These are phyloP conservation scores for Acidiella bohemica DNA, from an alignment of 495 filamentous ascomycete species.

Conservation along the genomic window DNA sequence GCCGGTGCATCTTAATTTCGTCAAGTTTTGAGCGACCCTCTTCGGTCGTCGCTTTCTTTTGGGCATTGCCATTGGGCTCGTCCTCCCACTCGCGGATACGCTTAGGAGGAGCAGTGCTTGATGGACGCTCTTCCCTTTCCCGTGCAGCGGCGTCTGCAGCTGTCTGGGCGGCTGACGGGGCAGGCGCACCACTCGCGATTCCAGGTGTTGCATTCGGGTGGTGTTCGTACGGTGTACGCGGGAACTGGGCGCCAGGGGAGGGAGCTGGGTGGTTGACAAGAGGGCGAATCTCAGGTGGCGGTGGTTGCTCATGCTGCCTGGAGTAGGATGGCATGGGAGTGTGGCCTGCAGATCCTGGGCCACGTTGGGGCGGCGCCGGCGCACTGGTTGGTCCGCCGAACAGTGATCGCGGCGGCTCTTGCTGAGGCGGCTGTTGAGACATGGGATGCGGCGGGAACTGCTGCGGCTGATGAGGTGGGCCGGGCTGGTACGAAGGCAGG, in stretches of 20 bases:
- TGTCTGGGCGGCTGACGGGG: slow-evolving; percentile 56
- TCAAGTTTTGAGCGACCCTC: slow-evolving; percentile 77
- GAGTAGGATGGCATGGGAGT: slow-evolving; percentile 42
- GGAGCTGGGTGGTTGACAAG: slow-evolving; percentile 74
- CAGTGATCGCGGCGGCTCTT: slow-evolving; percentile 12
- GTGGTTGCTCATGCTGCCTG: slow-evolving; percentile 27
- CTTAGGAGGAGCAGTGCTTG: slow-evolving; percentile 63
- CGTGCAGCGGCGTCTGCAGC: slow-evolving; percentile 66
- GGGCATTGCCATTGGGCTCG: slow-evolving; percentile 41
- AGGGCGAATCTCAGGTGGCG: slow-evolving; percentile 61
- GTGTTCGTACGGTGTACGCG: slow-evolving; percentile 64
- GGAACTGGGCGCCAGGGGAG: slow-evolving; percentile 70
- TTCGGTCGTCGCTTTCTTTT: slow-evolving; percentile 77
- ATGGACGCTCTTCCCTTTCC: slow-evolving; percentile 63
- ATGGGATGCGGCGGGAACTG: slow-evolving; percentile 22
- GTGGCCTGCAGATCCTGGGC: slow-evolving; percentile 25
- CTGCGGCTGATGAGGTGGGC: slow-evolving; percentile 48
- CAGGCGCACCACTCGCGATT: slow-evolving; percentile 65
- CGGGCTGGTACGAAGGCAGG: slow-evolving; percentile 48
- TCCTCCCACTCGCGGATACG: slow-evolving; percentile 84
- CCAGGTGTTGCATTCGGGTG: slow-evolving; percentile 51
- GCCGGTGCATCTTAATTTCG: slow-evolving; percentile 45
- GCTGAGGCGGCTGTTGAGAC: slow-evolving; percentile 5
- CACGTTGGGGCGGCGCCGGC: slow-evolving; percentile 41
- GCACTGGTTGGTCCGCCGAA: slow-evolving; percentile 24